phyloP scores from a whole-genome alignment of 495 filamentous ascomycete genomes.

The Penicillium coffeae region DNA sequence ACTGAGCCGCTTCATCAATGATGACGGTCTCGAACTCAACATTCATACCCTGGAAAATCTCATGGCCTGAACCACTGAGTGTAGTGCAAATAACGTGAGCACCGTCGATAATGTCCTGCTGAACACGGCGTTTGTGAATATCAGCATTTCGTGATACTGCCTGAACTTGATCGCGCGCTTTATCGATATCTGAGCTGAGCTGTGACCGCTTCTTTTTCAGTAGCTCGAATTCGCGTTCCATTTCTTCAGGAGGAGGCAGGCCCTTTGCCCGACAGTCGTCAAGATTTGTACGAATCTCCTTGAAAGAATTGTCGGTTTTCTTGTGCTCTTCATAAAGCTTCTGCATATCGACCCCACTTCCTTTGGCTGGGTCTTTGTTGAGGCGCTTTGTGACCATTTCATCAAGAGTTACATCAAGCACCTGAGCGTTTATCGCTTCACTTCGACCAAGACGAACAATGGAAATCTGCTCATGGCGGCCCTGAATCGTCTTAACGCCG shows the following conservation, averaged over 20 bases:
- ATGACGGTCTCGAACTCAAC: constrained; percentile 98
- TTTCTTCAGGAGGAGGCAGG: constrained; percentile 54
- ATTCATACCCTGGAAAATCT: constrained; percentile 91
- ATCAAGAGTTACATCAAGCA: constrained; percentile 89
- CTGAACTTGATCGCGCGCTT: constrained; percentile 76
- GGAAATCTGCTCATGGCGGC: constrained; percentile 66
- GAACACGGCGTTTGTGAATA: constrained; percentile 73
- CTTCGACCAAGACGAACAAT: constrained; percentile 88
- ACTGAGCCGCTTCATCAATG: constrained; percentile 97
- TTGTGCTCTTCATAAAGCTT: constrained; percentile 81
- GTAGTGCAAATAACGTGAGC: constrained; percentile 94
- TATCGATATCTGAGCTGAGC: constrained; percentile 78
- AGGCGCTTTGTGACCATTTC: constrained; percentile 79
- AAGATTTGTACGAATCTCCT: constrained; percentile 59
- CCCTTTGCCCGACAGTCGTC: constrained; percentile 66
- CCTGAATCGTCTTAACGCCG: constrained; percentile 75
- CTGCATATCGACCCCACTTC: constrained; percentile 55
- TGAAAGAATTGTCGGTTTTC: constrained; percentile 65
- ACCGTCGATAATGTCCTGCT: constrained; percentile 85
- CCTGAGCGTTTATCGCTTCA: constrained; percentile 87
- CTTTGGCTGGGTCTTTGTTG: constrained; percentile 32
- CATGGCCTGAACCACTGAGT: constrained; percentile 90
- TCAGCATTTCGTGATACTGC: constrained; percentile 74
- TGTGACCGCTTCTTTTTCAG: constrained; percentile 70
- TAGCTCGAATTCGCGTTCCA: constrained; percentile 72